Conservation (phyloP, 441 rosid species). For the Brassica hybrid region DNA sequence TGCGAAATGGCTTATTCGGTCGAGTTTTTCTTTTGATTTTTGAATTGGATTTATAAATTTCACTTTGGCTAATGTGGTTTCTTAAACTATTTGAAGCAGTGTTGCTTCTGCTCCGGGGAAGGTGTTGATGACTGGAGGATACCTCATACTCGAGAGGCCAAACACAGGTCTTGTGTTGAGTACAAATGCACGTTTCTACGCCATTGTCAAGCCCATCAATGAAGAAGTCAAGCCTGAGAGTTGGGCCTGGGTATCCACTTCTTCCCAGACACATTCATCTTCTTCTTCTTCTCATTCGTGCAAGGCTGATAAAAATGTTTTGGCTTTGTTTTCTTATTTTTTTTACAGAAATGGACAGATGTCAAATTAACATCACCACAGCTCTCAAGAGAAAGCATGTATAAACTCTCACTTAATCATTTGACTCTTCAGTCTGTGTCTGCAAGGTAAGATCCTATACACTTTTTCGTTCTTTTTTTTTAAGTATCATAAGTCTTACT, state of each 20-base stretch:
- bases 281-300: not conserved
- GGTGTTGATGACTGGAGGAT: constrained; percentile 95
- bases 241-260: constrained; percentile 82
- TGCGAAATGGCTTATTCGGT: constrained; percentile 2
- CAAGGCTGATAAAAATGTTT: constrained; percentile 1
- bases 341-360: constrained; percentile 76
- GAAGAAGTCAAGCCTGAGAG: constrained; percentile 72
- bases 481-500: constrained; percentile 5
- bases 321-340: constrained; percentile 17
- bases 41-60: not conserved
- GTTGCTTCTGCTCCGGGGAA: constrained; percentile 99
- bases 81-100: constrained; percentile 40
- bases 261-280: not conserved
- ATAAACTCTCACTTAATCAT: constrained; percentile 72
- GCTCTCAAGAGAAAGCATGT: constrained; percentile 83
- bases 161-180: constrained; percentile 87
- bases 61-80: not conserved
- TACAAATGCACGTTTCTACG: constrained; percentile 89
- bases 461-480: not conserved
- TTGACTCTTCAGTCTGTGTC: constrained; percentile 68
- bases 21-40: not conserved
- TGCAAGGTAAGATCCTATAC: constrained; percentile 61
- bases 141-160: constrained; percentile 90
- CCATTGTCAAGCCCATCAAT: constrained; percentile 75
- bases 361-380: constrained; percentile 94